Conservation (phyloP, 192 early-diverging fungal genomes). For the Linnemannia elongata region DNA sequence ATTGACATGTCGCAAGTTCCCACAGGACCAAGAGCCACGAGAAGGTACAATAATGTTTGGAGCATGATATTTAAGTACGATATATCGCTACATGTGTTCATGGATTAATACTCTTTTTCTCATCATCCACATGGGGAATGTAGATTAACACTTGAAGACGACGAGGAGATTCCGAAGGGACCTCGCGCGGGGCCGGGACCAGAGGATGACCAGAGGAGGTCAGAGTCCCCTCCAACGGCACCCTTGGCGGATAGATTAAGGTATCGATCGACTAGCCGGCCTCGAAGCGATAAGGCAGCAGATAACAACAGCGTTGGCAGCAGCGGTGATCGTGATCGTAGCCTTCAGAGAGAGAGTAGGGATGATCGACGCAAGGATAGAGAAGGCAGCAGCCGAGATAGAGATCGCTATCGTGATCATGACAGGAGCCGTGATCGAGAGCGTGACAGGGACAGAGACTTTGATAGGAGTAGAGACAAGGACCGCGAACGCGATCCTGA, state of each 20-base stretch:
- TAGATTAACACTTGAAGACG: conserved; percentile 30
- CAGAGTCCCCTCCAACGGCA: conserved; percentile 42
- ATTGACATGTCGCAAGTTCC: conserved; percentile 56
- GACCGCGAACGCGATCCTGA: conserved; percentile 11
- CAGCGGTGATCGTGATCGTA: conserved; percentile 3
- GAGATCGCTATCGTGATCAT: conserved; percentile 11
- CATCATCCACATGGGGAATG: background rate
- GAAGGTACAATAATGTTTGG: conserved; percentile 11
- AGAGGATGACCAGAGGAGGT: conserved; percentile 13
- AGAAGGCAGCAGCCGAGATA: conserved; percentile 9
- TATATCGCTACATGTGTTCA: background rate
- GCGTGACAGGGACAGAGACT: conserved; percentile 17
- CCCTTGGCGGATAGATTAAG: conserved; percentile 41
- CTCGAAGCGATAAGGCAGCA: conserved; percentile 25
- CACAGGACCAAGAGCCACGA: conserved; percentile 42
- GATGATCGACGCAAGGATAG: conserved; percentile 7
- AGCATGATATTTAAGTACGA: background rate
- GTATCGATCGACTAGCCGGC: conserved; percentile 35
- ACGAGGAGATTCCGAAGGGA: conserved; percentile 43
- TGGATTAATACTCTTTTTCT: background rate
- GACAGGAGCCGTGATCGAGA: conserved; percentile 15
- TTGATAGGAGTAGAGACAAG: conserved; percentile 20
- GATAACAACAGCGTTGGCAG: conserved; percentile 5
- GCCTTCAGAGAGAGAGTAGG: conserved; percentile 2
- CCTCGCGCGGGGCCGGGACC: conserved; percentile 35